phyloP scores from a whole-genome alignment of 352 stramenopile species.

The Phytophthora parvispora region DNA sequence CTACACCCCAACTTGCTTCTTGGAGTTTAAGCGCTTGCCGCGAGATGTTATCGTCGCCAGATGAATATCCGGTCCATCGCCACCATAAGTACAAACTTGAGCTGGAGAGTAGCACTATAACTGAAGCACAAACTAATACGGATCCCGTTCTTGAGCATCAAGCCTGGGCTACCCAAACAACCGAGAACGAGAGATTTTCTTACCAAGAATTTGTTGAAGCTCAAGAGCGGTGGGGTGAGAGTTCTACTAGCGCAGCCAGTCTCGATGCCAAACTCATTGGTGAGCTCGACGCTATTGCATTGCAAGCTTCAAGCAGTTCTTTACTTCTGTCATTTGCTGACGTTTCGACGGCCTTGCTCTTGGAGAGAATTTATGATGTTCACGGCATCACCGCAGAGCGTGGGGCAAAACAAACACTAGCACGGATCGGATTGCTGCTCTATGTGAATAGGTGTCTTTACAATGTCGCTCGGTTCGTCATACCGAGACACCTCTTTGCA shows the following conservation, averaged over 20 bases:
- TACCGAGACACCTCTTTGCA: slow-evolving; percentile 36
- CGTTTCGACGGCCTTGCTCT: slow-evolving; percentile 33
- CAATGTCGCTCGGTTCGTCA: slow-evolving; percentile 43
- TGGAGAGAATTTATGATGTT: slow-evolving; percentile 20
- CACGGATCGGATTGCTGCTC: slow-evolving; percentile 49
- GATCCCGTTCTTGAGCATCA: neutral
- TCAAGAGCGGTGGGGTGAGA: slow-evolving; percentile 24
- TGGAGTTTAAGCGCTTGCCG: slow-evolving; percentile 66
- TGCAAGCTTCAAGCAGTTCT: slow-evolving; percentile 19
- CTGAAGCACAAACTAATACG: neutral
- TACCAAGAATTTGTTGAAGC: slow-evolving; percentile 24
- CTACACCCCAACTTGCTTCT: slow-evolving; percentile 21
- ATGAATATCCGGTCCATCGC: slow-evolving; percentile 60
- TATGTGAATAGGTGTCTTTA: slow-evolving; percentile 58
- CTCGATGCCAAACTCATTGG: slow-evolving; percentile 39
- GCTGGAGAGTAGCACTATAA: neutral
- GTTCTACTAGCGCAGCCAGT: neutral
- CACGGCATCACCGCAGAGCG: slow-evolving; percentile 1
- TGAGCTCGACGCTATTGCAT: slow-evolving; percentile 34
- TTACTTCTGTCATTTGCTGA: slow-evolving; percentile 41
- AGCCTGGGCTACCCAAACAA: neutral
- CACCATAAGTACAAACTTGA: slow-evolving; percentile 31
- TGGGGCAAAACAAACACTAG: slow-evolving; percentile 20
- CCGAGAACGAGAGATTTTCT: slow-evolving; percentile 8
- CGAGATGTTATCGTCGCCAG: slow-evolving; percentile 52